Evolutionary conservation across 352 stramenopile genomes (phyloP), one percentile per base, ranked within the genome.

Genomic region (Pythium myriotylum): DNA sequence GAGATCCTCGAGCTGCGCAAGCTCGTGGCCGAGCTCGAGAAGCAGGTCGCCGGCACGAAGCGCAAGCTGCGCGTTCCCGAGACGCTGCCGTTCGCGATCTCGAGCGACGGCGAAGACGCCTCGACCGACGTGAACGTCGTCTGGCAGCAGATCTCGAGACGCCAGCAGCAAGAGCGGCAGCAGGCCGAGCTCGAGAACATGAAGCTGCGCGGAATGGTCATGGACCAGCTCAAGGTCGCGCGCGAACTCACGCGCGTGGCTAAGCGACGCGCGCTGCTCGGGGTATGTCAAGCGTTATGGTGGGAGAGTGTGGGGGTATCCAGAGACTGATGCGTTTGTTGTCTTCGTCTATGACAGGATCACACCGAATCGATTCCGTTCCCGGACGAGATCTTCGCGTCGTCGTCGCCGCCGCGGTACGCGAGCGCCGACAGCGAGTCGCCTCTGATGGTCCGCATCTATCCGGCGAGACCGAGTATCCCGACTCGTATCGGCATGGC

Each of bases 121-220:
- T 9, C 27, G 20, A 27, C 17, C 22, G 20, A 51, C 37, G 10
- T 37, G 2, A 27, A 29, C 20, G 54, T 14, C 1, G 39, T 59
- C 19, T 86, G 76, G 76, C 62, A 78, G 43, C 59, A 65, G 2
- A 77, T 77, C 9, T 74, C 75, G 2, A 74, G 69, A 47, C 59
- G 66, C 9, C 75, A 84, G 51, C 60, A 70, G 43, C 65, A 76
- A 27, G 68, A 78, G 43, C 70, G 71, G 23, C 47, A 67, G 9
- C 72, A 73, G 29, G 63, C 76, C 7, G 72, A 81, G 17, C 46
- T 84, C 37, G 72, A 87, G 64, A 87, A 87, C 54, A 39, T 61
- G 1, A 83, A 83, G 61, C 67, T 87, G 29, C 61, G 67, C 4
- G 68, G 76, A 45, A 79, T 81, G 61, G 55, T 85, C 37, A 61